Percentiles rank a stretch among this genome's conserved stretches.
Conservation (phyloP, 352 stramenopile species). For the Blastocystis sp. region DNA sequence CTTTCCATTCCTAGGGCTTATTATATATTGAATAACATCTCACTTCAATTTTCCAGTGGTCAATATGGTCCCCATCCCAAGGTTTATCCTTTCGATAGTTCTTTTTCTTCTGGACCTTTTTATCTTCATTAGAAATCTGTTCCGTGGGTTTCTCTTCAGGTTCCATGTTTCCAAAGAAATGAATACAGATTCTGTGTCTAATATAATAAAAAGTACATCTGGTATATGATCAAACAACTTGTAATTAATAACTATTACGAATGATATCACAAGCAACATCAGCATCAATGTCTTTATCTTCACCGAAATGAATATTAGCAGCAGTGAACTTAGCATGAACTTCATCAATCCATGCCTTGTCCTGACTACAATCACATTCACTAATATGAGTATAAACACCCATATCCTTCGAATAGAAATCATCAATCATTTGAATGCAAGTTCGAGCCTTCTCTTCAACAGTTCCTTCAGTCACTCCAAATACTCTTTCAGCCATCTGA, state of each 20-base stretch:
- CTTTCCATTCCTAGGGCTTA: constrained; percentile 75
- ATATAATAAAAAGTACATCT: background rate
- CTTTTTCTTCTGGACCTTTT: constrained; percentile 71
- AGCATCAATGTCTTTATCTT: constrained; percentile 6
- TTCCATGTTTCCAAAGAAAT: constrained; percentile 31
- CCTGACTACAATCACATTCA: constrained; percentile 1
- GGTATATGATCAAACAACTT: background rate
- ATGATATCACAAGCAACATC: constrained; percentile 27
- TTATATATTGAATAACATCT: constrained; percentile 65
- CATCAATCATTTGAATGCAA: constrained; percentile 21
- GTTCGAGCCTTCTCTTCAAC: constrained; percentile 39
- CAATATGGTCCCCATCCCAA: constrained; percentile 92
- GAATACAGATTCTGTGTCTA: background rate
- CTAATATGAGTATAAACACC: constrained; percentile 48
- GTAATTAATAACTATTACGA: constrained; percentile 50
- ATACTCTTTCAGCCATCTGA: constrained; percentile 60
- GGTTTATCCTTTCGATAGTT: constrained; percentile 97
- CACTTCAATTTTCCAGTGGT: constrained; percentile 94
- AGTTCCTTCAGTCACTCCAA: background rate
- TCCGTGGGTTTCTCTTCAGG: background rate
- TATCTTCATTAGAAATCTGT: background rate
- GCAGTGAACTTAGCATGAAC: constrained; percentile 26
- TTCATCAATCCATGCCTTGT: constrained; percentile 31
- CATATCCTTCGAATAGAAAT: constrained; percentile 54
- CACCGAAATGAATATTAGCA: constrained; percentile 4